Percentiles rank a stretch among this genome's conserved stretches.
Evolutionary conservation across 305 asterid genomes (phyloP).

Genomic region (Solanum hybrid): DNA sequence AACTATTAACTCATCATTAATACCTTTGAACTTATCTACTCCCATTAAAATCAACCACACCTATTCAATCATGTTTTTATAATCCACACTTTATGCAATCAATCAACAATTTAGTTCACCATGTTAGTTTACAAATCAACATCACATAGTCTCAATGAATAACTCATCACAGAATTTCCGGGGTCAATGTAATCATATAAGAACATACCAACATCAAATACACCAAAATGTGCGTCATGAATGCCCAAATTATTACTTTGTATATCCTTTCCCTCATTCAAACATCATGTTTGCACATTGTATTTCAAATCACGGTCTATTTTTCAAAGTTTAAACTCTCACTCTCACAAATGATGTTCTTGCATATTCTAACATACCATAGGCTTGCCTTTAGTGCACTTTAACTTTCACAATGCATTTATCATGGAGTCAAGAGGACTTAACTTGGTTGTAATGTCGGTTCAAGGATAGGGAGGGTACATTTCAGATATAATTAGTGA

Average conservation of each 20-base stretch:
- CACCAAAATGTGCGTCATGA: neutral
- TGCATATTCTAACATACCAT: neutral
- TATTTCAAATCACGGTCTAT: neutral
- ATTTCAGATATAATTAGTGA: neutral
- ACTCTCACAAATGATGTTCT: neutral
- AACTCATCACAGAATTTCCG: neutral
- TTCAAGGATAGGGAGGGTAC: neutral
- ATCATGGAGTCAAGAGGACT: neutral
- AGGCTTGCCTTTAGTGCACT: neutral
- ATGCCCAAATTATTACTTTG: neutral
- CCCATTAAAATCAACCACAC: neutral
- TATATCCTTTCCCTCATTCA: neutral
- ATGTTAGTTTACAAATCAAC: neutral
- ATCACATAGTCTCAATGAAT: neutral
- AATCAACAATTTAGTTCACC: neutral
- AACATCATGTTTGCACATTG: neutral
- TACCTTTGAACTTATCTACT: neutral
- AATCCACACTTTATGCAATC: no score
- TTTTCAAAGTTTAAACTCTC: neutral
- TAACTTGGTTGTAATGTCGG: neutral
- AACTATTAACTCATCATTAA: neutral
- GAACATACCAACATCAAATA: neutral
- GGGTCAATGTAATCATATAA: neutral
- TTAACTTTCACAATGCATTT: neutral
- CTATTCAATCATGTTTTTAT: neutral